Percentiles rank a stretch among this genome's conserved stretches.
phyloP scores from a whole-genome alignment of 495 filamentous ascomycete genomes.

The Schizothecium vesticola region DNA sequence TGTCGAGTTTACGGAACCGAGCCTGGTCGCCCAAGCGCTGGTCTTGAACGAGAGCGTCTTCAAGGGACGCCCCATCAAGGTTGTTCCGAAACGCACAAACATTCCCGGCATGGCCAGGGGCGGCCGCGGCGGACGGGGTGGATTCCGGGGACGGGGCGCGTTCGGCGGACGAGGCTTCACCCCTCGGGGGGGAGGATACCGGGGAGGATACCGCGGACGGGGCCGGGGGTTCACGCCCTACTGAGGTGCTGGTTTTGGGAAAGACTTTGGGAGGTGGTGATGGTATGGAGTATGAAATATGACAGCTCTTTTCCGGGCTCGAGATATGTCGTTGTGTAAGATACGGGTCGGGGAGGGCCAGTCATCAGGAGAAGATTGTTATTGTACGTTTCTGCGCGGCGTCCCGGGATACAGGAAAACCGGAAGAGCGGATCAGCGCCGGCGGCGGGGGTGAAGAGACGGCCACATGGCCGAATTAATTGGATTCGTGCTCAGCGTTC shows the following conservation, averaged over 20 bases:
- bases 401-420: slow-evolving; percentile 21
- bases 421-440: slow-evolving; percentile 13
- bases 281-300: slow-evolving; percentile 3
- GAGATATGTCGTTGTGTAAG: slow-evolving; percentile 6
- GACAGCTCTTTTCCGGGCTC: neutral
- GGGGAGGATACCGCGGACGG: slow-evolving; percentile 74
- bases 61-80: slow-evolving; percentile 91
- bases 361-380: slow-evolving; percentile 11
- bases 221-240: slow-evolving; percentile 79
- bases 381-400: slow-evolving; percentile 23
- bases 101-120: slow-evolving; percentile 82
- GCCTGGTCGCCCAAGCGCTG: slow-evolving; percentile 85
- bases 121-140: slow-evolving; percentile 63
- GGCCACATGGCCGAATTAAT: neutral
- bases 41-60: slow-evolving; percentile 97
- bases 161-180: slow-evolving; percentile 54
- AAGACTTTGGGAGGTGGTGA: neutral
- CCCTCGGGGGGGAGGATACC: slow-evolving; percentile 66
- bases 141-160: slow-evolving; percentile 48
- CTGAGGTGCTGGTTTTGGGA: slow-evolving; percentile 27
- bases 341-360: slow-evolving; percentile 10
- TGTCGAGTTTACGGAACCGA: slow-evolving; percentile 96
- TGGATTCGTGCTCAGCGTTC: neutral
- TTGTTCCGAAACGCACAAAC: slow-evolving; percentile 96
- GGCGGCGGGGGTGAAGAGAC: neutral